Conservation (phyloP, 208 protist species). For the Crithidia brevicula region DNA sequence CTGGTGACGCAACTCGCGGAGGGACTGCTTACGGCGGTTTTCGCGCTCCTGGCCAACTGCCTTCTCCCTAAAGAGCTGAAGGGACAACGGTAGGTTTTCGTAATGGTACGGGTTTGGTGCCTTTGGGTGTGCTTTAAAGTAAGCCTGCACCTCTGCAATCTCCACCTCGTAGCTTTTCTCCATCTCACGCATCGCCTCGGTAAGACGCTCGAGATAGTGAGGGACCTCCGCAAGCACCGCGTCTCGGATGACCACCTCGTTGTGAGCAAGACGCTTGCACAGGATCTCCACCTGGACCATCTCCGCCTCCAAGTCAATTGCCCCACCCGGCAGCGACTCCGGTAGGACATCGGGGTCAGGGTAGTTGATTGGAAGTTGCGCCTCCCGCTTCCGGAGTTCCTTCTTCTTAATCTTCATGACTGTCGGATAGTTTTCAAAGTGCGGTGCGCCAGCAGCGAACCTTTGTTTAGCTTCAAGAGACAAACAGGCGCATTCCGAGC, state of each 20-base stretch:
- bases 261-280: conserved; percentile 84
- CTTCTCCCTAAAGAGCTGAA: conserved; percentile 49
- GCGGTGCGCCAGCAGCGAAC: neutral
- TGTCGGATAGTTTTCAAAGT: neutral
- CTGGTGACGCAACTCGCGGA: conserved; percentile 36
- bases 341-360: conserved; percentile 66
- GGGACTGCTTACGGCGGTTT: conserved; percentile 36
- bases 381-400: conserved; percentile 77
- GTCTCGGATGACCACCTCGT: conserved; percentile 83
- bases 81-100: conserved; percentile 54
- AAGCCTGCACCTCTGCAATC: conserved; percentile 38
- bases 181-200: conserved; percentile 44
- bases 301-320: conserved; percentile 58
- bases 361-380: conserved; percentile 93
- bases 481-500: too few relatives aligned
- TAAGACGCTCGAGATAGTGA: conserved; percentile 57
- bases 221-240: conserved; percentile 76
- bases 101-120: conserved; percentile 57
- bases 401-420: conserved; percentile 93
- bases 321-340: conserved; percentile 51
- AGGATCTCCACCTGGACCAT: conserved; percentile 75
- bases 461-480: too few relatives aligned
- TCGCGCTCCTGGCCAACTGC: conserved; percentile 35
- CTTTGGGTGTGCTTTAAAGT: conserved; percentile 52
- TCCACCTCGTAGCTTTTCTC: conserved; percentile 52